Percentiles rank a stretch among this genome's conserved stretches.
phyloP scores from a whole-genome alignment of 257 asterid genomes.

The Fraxinus excelsior region DNA sequence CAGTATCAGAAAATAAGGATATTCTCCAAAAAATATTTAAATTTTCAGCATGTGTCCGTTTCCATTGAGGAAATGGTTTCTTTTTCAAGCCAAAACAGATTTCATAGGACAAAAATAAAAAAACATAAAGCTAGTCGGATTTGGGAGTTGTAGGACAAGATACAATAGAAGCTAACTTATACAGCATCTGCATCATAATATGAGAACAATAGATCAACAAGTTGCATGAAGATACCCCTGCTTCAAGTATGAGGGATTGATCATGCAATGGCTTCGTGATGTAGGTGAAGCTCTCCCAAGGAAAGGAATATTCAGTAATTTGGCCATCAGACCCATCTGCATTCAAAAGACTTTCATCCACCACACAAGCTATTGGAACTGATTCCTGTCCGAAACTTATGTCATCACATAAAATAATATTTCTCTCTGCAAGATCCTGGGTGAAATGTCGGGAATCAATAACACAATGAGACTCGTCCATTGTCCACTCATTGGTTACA shows the following conservation, averaged over 20 bases:
- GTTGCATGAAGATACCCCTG: constrained; percentile 56
- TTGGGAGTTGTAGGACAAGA: not conserved
- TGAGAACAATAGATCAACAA: constrained; percentile 14
- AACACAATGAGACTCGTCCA: constrained; percentile 87
- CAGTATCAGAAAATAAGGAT: not conserved
- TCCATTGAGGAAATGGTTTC: constrained; percentile 1
- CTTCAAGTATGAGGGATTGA: constrained; percentile 60
- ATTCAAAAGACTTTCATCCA: constrained; percentile 86
- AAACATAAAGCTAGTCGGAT: constrained; percentile 1
- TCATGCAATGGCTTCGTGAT: constrained; percentile 72
- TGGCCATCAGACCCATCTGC: constrained; percentile 87
- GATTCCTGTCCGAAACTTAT: constrained; percentile 90
- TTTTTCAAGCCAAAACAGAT: not conserved
- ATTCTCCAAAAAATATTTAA: not conserved
- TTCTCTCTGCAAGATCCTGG: constrained; percentile 78
- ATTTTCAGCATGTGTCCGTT: not conserved
- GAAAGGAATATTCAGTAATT: constrained; percentile 59
- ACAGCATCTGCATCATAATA: constrained; percentile 14
- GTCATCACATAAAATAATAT: constrained; percentile 82
- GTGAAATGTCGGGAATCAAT: constrained; percentile 82
- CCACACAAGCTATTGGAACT: constrained; percentile 86
- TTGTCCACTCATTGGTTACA: constrained; percentile 63
- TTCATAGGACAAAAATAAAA: constrained; percentile 3
- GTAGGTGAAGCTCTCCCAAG: constrained; percentile 96
- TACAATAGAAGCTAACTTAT: constrained; percentile 10